Conservation (phyloP, 305 asterid genomes). For the Euphrasia arctica region DNA sequence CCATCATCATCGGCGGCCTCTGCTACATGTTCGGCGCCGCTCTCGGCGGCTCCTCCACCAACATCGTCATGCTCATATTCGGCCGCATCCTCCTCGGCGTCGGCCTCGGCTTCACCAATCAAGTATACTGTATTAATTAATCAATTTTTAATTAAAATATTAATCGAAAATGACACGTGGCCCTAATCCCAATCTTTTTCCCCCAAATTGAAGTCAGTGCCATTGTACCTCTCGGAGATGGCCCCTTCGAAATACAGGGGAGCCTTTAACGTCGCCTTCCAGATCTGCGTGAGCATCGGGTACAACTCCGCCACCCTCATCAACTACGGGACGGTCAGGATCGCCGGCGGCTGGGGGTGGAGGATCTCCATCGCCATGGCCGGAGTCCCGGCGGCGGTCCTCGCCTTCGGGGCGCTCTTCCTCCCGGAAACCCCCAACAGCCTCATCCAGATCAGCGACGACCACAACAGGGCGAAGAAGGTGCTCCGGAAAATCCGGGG, state of each 20-base stretch:
- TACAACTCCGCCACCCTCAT: conserved; percentile 40
- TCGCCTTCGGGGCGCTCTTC: conserved; percentile 42
- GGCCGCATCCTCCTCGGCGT: conserved; percentile 56
- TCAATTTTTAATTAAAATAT: too few species aligned
- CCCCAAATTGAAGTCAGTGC: conserved; percentile 37
- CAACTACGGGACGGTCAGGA: conserved; percentile 45
- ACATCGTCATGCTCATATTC: conserved; percentile 40
- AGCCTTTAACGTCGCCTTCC: conserved; percentile 46
- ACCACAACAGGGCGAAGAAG: conserved; percentile 33
- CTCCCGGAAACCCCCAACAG: conserved; percentile 60
- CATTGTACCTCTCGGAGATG: conserved; percentile 60
- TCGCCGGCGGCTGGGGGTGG: conserved; percentile 58
- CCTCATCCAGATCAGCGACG: conserved; percentile 36
- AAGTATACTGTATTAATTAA: conserved; percentile 26
- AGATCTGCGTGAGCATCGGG: conserved; percentile 41
- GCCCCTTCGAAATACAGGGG: conserved; percentile 51
- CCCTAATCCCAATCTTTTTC: not conserved
- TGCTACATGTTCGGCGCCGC: conserved; percentile 49
- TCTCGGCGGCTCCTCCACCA: conserved; percentile 43
- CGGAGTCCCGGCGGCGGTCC: conserved; percentile 42
- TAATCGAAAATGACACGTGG: too few species aligned
- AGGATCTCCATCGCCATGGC: conserved; percentile 52
- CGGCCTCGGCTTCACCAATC: conserved; percentile 59
- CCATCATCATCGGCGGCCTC: conserved; percentile 49
- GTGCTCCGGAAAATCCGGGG: conserved; percentile 41